Base-by-base conservation (phyloP, 2,329 filamentous ascomycete genomes). In the Sarocladiaceae sp. region DNA sequence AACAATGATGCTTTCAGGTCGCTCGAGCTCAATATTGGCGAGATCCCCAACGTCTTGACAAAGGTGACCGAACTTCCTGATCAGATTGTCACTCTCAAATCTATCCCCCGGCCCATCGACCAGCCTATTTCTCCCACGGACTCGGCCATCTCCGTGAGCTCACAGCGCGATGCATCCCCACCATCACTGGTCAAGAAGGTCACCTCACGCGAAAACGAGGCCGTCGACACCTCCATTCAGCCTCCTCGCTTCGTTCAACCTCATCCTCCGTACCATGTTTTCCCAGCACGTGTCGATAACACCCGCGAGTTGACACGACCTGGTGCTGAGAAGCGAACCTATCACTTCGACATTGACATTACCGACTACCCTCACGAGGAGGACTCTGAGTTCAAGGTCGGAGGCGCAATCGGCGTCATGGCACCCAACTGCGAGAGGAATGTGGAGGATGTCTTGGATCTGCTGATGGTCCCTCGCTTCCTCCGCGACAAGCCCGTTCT, bases 261-360 rank as follows among this genome's bases (percentile, higher is more conserved):
- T 20, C 93, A 98, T 62, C 88, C 88, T 46, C 93, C 93, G 0
- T 93, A 95, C 65, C 76, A 91, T 52, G 89, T 97, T 48, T 95
- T 86, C 65, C 85, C 89, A 1, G 90, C 91, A n/a, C 88, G 82
- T 51, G 78, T 98, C 37, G 84, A 88, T 64, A 82, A 82, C 55
- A 80, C 88, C 2, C 83, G 93, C 45, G 89, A 95, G 65, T 69
- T 98, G 59, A 98, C 93, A 11, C 85, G 80, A 60, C 73, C 79
- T 19, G 91, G 91, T 18, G 93, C 93, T 4, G 88, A 95, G 72
- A 98, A 98, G 78, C 79, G 91, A 48, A 98, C 93, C 0, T 95
- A 91, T 63, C 93, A 98, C 65, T 97, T 97, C 57, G 93, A 97
- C 57, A 80, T 98, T 34, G 93, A 98, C 57, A 85, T 98, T 41